Evolutionary conservation across 2,329 filamentous ascomycete species (phyloP).

Genomic region (Fusarium sp.): DNA sequence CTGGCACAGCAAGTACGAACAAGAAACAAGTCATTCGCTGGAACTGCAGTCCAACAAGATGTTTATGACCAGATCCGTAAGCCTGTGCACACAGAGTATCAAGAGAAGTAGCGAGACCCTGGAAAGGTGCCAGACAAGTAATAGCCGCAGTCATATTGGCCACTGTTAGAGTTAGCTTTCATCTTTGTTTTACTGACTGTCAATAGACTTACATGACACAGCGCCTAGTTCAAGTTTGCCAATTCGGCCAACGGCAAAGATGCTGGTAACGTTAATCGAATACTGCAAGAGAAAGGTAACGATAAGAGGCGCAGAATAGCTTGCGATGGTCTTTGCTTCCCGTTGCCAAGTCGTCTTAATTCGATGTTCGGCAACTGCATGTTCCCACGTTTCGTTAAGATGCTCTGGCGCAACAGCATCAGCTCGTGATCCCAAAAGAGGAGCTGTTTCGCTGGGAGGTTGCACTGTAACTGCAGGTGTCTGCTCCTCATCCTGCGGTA

Average conservation of each 20-base stretch:
- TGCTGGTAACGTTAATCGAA: constrained; percentile 82
- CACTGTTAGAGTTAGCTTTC: constrained; percentile 45
- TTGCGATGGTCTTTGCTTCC: constrained; percentile 82
- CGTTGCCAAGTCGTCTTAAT: constrained; percentile 93
- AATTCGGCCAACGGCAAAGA: constrained; percentile 81
- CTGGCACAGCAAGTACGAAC: constrained; percentile 76
- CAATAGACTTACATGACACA: constrained; percentile 53
- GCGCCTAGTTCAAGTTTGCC: constrained; percentile 69
- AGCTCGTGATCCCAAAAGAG: constrained; percentile 54
- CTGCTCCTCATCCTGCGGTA: constrained; percentile 52
- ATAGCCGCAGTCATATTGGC: constrained; percentile 83
- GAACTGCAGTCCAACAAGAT: constrained; percentile 85
- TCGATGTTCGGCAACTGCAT: constrained; percentile 81
- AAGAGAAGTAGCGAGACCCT: constrained; percentile 87
- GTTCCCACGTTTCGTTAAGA: constrained; percentile 82
- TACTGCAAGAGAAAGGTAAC: constrained; percentile 82
- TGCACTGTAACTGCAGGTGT: constrained; percentile 50
- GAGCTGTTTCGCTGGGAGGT: constrained; percentile 55
- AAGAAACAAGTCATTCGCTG: constrained; percentile 86
- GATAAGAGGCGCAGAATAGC: constrained; percentile 77
- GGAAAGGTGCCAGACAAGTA: constrained; percentile 79
- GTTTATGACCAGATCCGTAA: constrained; percentile 89
- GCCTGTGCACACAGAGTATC: constrained; percentile 95
- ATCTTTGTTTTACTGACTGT: not conserved
- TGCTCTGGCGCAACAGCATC: constrained; percentile 61